Evolutionary conservation across 2,329 filamentous ascomycete genomes (phyloP).

Genomic region (Ambrosiella beaveri): DNA sequence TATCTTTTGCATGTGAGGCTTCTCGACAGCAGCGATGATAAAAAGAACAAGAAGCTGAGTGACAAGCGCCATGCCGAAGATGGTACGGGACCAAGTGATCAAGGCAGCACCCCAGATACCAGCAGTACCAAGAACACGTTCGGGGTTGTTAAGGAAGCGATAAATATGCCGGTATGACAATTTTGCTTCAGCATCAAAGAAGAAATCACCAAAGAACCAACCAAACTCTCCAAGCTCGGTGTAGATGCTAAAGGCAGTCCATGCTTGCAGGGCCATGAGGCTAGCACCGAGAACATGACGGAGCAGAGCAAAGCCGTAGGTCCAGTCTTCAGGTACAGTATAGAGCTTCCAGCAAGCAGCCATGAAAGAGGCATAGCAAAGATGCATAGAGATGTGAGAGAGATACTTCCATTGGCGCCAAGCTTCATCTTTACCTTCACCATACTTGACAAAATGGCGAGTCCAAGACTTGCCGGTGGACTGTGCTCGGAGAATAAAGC

Average conservation of each 20-base stretch:
- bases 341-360: constrained; percentile 97
- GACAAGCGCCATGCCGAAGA: constrained; percentile 72
- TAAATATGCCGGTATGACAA: constrained; percentile 95
- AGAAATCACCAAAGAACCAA: constrained; percentile 99
- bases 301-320: constrained; percentile 66
- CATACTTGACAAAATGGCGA: constrained; percentile 91
- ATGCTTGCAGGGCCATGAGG: constrained; percentile 72
- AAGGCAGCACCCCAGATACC: constrained; percentile 91
- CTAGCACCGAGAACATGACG: constrained; percentile 72
- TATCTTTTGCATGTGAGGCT: constrained; percentile 95
- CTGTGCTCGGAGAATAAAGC: constrained; percentile 67
- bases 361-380: constrained; percentile 78
- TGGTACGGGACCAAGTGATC: constrained; percentile 74
- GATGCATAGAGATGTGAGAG: constrained; percentile 79
- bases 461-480: constrained; percentile 90
- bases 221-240: constrained; percentile 93
- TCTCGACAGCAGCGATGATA: constrained; percentile 86
- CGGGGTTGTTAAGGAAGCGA: constrained; percentile 93
- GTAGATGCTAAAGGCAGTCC: constrained; percentile 87
- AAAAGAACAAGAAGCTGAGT: constrained; percentile 71
- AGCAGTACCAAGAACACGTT: constrained; percentile 80
- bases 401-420: constrained; percentile 97
- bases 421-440: constrained; percentile 75
- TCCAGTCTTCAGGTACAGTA: constrained; percentile 68
- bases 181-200: constrained; percentile 77